Percentiles rank a stretch among this genome's conserved stretches.
Conservation (phyloP, 2,329 filamentous ascomycete species). For the Anthostomella pinea region DNA sequence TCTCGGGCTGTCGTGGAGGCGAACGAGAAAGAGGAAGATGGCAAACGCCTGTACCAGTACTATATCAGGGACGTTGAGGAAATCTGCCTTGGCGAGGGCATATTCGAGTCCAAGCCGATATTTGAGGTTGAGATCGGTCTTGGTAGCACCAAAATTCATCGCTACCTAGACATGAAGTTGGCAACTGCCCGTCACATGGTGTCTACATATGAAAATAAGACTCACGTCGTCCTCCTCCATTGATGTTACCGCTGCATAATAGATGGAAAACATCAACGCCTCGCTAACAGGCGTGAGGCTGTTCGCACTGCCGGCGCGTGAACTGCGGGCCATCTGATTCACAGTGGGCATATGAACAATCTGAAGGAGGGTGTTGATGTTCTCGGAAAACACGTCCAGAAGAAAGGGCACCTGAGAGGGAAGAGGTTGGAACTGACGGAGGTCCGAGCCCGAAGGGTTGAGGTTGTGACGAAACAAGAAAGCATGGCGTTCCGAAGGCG, state of each 20-base stretch:
- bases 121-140: conserved; percentile 35
- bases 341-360: conserved; percentile 47
- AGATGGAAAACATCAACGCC: conserved; percentile 55
- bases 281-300: conserved; percentile 43
- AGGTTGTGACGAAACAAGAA: conserved; percentile 51
- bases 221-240: conserved; percentile 57
- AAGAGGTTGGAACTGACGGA: conserved; percentile 45
- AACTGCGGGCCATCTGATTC: conserved; percentile 35
- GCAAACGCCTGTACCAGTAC: conserved; percentile 50
- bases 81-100: conserved; percentile 46
- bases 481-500: conserved; percentile 45
- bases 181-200: neutral
- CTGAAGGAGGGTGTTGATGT: conserved; percentile 45
- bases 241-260: conserved; percentile 53
- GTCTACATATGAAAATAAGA: conserved; percentile 1
- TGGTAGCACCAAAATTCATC: conserved; percentile 38
- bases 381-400: conserved; percentile 48
- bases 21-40: conserved; percentile 49
- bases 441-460: conserved; percentile 25
- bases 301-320: conserved; percentile 30
- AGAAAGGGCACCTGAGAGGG: conserved; percentile 55
- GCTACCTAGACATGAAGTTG: conserved; percentile 19
- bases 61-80: conserved; percentile 49
- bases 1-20: conserved; percentile 41
- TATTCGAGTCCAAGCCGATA: conserved; percentile 44